Evolutionary conservation across 208 protist species (phyloP).

Genomic region (Crithidia mellificae): DNA sequence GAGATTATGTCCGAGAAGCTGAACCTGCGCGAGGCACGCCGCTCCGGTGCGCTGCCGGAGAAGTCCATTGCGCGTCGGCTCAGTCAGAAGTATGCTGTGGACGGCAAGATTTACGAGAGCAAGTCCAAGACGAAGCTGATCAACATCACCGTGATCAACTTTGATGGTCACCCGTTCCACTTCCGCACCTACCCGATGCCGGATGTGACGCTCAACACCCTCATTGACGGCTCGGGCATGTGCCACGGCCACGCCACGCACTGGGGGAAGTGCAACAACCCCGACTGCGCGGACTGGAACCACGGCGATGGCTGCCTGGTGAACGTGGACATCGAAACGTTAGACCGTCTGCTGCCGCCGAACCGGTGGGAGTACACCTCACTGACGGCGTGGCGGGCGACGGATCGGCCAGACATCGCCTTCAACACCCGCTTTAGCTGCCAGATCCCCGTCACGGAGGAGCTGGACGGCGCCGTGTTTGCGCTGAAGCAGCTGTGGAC

Average conservation of each 20-base stretch:
- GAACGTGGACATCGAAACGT: constrained; percentile 90
- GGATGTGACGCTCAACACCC: constrained; percentile 88
- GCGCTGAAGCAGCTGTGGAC: constrained; percentile 88
- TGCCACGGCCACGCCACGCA: constrained; percentile 78
- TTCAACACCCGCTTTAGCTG: constrained; percentile 91
- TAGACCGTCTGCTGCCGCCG: constrained; percentile 79
- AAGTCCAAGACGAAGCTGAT: constrained; percentile 80
- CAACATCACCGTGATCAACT: constrained; percentile 84
- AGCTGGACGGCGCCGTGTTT: constrained; percentile 86
- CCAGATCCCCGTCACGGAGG: constrained; percentile 84
- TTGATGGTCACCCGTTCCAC: constrained; percentile 90
- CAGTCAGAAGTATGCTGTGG: constrained; percentile 83
- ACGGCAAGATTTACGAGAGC: constrained; percentile 77
- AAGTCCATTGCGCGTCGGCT: constrained; percentile 83
- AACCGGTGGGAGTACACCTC: constrained; percentile 91
- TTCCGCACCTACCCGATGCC: constrained; percentile 89
- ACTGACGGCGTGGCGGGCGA: constrained; percentile 71
- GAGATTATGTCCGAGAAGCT: constrained; percentile 90
- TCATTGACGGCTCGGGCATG: constrained; percentile 91
- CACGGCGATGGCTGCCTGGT: constrained; percentile 90
- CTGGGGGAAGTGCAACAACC: constrained; percentile 91
- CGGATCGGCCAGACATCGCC: constrained; percentile 81
- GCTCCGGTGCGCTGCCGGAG: constrained; percentile 76
- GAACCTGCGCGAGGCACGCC: constrained; percentile 83
- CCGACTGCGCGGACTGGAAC: constrained; percentile 87